Evolutionary conservation across 352 stramenopile species (phyloP).

Genomic region (Lagenidium giganteum): DNA sequence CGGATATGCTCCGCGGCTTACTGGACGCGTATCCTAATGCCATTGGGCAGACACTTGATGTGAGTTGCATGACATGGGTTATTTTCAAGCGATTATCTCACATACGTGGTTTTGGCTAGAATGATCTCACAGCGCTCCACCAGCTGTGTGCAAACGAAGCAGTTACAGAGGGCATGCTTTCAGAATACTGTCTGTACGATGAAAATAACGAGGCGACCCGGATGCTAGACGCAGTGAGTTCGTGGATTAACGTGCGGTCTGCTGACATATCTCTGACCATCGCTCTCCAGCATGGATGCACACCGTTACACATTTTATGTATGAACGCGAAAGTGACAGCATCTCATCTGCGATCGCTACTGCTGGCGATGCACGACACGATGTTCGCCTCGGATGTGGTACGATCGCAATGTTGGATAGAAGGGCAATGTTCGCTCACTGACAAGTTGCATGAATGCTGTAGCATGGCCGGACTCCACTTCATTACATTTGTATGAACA

Average conservation of each 20-base stretch:
- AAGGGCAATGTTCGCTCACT: too few relatives aligned
- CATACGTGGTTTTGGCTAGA: constrained; percentile 23
- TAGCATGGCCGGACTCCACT: constrained; percentile 55
- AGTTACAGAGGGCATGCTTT: constrained; percentile 30
- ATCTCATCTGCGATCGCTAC: constrained; percentile 26
- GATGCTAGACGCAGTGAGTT: constrained; percentile 12
- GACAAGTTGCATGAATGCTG: too few relatives aligned
- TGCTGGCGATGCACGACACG: constrained; percentile 37
- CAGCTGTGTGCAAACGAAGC: constrained; percentile 44
- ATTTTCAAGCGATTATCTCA: too few relatives aligned
- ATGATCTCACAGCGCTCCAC: constrained; percentile 37
- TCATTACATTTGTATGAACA: constrained; percentile 72
- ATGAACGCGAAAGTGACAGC: constrained; percentile 46
- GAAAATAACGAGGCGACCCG: constrained; percentile 18
- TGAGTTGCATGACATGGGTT: neutral
- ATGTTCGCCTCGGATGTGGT: constrained; percentile 47
- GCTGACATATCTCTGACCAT: neutral
- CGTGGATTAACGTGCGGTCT: neutral
- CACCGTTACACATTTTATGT: constrained; percentile 56
- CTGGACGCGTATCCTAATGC: constrained; percentile 24
- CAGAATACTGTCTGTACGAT: constrained; percentile 32
- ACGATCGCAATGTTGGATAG: too few relatives aligned
- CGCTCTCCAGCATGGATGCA: constrained; percentile 42
- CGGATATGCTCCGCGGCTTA: constrained; percentile 22
- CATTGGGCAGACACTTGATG: constrained; percentile 14